Evolutionary conservation across 352 stramenopile genomes (phyloP).

Genomic region (Phytophthora agathidicida): DNA sequence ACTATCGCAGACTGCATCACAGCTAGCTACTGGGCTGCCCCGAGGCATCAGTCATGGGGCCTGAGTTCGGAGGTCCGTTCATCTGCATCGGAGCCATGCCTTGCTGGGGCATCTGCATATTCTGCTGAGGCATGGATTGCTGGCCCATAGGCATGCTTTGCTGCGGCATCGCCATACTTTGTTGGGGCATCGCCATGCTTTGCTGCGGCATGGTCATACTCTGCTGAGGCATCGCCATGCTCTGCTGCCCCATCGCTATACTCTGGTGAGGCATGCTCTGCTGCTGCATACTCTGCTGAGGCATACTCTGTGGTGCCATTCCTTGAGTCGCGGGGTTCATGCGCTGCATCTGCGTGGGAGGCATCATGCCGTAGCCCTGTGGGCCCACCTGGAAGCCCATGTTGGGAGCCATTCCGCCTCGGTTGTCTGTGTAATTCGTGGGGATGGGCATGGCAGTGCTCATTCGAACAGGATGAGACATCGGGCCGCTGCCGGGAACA

Average conservation of each 20-base stretch:
- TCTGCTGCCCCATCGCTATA: slow-evolving; percentile 15
- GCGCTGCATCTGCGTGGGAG: slow-evolving; percentile 37
- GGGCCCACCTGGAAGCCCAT: slow-evolving; percentile 52
- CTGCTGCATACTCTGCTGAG: slow-evolving; percentile 34
- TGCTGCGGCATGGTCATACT: slow-evolving; percentile 31
- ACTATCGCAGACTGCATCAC: neutral
- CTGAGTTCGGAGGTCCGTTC: slow-evolving; percentile 28
- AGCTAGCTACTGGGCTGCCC: slow-evolving; percentile 25
- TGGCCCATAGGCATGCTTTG: slow-evolving; percentile 33
- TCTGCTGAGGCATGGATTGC: slow-evolving; percentile 31
- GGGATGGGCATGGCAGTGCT: slow-evolving; percentile 35
- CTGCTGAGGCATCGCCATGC: slow-evolving; percentile 38
- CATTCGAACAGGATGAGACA: slow-evolving; percentile 37
- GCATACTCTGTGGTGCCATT: slow-evolving; percentile 39
- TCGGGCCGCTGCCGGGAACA: slow-evolving; percentile 25
- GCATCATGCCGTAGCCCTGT: slow-evolving; percentile 64
- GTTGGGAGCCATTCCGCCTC: slow-evolving; percentile 33
- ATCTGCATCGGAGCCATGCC: slow-evolving; percentile 39
- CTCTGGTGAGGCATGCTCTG: slow-evolving; percentile 36
- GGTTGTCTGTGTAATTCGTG: slow-evolving; percentile 42
- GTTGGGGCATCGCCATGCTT: slow-evolving; percentile 31
- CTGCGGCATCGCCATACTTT: slow-evolving; percentile 27
- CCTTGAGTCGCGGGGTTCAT: slow-evolving; percentile 41
- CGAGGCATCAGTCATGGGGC: slow-evolving; percentile 20
- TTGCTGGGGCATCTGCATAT: slow-evolving; percentile 33